Evolutionary conservation across 345 rosid genomes (phyloP).

Genomic region (Bruguiera gymnorhiza): DNA sequence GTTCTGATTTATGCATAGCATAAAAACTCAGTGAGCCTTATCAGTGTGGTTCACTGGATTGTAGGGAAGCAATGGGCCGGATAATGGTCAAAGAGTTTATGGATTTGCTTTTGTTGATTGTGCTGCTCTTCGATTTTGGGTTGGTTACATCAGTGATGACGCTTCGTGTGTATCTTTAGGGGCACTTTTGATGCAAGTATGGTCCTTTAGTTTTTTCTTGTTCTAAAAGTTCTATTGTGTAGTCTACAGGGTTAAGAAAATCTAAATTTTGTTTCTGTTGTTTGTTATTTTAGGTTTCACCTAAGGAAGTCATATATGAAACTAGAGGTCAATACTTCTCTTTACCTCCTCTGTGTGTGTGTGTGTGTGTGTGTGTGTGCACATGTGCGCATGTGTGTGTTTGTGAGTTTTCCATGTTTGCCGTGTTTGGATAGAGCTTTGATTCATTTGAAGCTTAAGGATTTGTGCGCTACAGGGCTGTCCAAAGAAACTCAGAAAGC

Average conservation of each 20-base stretch:
- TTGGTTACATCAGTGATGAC: conserved; percentile 74
- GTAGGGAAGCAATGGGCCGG: conserved; percentile 48
- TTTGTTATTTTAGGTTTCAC: conserved; percentile 61
- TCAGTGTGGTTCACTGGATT: conserved; percentile 13
- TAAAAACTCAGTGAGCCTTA: conserved; percentile 9
- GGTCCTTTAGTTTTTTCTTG: conserved; percentile 21
- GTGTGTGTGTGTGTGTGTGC: conserved; percentile 5
- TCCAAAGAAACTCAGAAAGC: conserved; percentile 84
- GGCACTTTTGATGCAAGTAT: conserved; percentile 90
- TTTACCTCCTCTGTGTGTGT: conserved; percentile 10
- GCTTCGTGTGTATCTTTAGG: conserved; percentile 79
- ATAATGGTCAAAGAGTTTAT: conserved; percentile 47
- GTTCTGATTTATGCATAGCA: neutral
- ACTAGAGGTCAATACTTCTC: conserved; percentile 48
- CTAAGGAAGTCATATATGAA: conserved; percentile 84
- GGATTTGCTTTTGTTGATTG: conserved; percentile 98
- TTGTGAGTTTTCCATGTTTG: neutral
- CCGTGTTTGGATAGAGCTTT: neutral
- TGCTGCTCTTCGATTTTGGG: conserved; percentile 86
- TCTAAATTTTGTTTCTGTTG: conserved; percentile 21
- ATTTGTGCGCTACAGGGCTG: conserved; percentile 55
- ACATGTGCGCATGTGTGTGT: neutral
- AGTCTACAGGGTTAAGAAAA: conserved; percentile 2
- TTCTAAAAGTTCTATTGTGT: neutral
- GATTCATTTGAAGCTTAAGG: neutral